Evolutionary conservation across 2,329 filamentous ascomycete genomes (phyloP).

Genomic region (Coleophoma eucalyptorum): DNA sequence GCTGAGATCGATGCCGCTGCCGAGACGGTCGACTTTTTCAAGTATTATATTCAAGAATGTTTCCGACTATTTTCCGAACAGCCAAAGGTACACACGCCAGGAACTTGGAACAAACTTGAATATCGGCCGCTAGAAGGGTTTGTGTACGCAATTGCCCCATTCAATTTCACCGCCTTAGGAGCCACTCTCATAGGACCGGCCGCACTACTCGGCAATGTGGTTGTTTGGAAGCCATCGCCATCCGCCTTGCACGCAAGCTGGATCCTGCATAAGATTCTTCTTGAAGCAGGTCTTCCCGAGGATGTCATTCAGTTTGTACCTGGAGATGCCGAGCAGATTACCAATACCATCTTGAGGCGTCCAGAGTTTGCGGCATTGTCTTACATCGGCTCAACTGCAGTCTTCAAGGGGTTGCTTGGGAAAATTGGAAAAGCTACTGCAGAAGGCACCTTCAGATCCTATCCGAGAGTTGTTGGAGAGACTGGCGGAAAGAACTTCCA

Average conservation of each 20-base stretch:
- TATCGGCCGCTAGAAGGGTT: constrained; percentile 87
- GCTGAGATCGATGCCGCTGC: constrained; percentile 96
- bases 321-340: constrained; percentile 79
- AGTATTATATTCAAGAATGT: not conserved
- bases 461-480: constrained; percentile 84
- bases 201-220: constrained; percentile 85
- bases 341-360: constrained; percentile 69
- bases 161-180: constrained; percentile 94
- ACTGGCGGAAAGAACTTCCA: constrained; percentile 96
- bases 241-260: constrained; percentile 84
- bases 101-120: constrained; percentile 45
- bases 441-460: constrained; percentile 69
- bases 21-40: constrained; percentile 49
- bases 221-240: constrained; percentile 90
- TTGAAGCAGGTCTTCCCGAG: constrained; percentile 82
- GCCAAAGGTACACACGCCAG: too few species aligned
- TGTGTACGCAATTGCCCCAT: constrained; percentile 86
- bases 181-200: constrained; percentile 80
- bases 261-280: constrained; percentile 80
- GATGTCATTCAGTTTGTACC: constrained; percentile 91
- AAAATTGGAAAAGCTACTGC: constrained; percentile 75
- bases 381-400: constrained; percentile 86
- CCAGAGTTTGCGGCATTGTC: constrained; percentile 80
- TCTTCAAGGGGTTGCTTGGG: constrained; percentile 87
- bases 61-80: too few species aligned